phyloP scores from a whole-genome alignment of 768 basidiomycete species.

The Suillus subalutaceus region DNA sequence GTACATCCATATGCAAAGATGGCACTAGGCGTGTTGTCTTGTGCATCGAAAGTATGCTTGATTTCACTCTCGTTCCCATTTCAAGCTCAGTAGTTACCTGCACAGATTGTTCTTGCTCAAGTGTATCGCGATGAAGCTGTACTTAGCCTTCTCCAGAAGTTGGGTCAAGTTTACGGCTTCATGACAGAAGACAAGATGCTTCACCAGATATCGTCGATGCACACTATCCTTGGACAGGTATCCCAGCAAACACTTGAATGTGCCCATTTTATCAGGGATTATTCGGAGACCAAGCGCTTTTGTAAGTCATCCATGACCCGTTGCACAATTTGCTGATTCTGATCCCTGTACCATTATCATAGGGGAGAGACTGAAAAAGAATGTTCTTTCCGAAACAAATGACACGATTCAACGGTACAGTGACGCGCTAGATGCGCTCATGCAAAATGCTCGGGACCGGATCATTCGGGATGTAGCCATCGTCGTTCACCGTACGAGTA shows the following conservation, averaged over 20 bases:
- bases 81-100: not conserved
- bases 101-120: slow-evolving; percentile 3
- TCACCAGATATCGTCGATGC: slow-evolving; percentile 2
- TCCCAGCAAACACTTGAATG: slow-evolving; percentile 13
- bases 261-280: slow-evolving; percentile 12
- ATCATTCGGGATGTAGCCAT: too few species aligned
- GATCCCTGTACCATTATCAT: too few species aligned
- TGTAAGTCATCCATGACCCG: not conserved
- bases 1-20: slow-evolving; percentile 14
- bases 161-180: slow-evolving; percentile 12
- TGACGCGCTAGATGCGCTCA: too few species aligned
- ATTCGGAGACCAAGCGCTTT: slow-evolving; percentile 14
- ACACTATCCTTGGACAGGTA: slow-evolving; percentile 2
- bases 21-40: slow-evolving; percentile 6
- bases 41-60: slow-evolving; percentile 5
- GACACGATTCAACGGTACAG: too few species aligned
- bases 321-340: not conserved
- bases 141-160: slow-evolving; percentile 10
- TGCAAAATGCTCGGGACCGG: too few species aligned
- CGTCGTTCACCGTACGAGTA: too few species aligned
- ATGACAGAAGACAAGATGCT: slow-evolving; percentile 4
- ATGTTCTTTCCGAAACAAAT: too few species aligned
- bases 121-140: slow-evolving; percentile 5
- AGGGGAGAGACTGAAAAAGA: too few species aligned
- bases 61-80: not conserved